Percentiles rank a stretch among this genome's conserved stretches.
phyloP scores from a whole-genome alignment of 768 basidiomycete species.

The Phlebiopsis flavidoalba region DNA sequence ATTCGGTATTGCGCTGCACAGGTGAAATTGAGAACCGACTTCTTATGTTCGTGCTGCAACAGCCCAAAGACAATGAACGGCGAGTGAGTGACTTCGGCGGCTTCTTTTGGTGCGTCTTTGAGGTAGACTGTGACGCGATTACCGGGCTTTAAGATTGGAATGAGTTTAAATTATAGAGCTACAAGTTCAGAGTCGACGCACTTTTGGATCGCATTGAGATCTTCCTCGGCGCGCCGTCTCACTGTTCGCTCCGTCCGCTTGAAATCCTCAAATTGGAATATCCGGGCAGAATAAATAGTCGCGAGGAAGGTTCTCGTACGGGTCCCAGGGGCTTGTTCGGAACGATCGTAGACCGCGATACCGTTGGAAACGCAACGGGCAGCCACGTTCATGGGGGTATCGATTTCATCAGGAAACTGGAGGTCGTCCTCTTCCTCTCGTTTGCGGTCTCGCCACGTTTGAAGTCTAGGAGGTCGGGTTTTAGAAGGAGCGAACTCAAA shows the following conservation, averaged over 20 bases:
- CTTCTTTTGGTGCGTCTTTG: constrained; percentile 67
- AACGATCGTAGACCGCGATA: constrained; percentile 90
- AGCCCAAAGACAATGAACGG: constrained; percentile 76
- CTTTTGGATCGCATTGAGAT: constrained; percentile 59
- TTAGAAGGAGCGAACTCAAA: constrained; percentile 4
- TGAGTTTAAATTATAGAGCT: neutral
- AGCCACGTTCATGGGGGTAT: constrained; percentile 82
- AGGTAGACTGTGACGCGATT: constrained; percentile 74
- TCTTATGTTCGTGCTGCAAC: constrained; percentile 94
- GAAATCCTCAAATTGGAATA: constrained; percentile 97
- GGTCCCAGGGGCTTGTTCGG: constrained; percentile 96
- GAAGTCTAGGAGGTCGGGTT: constrained; percentile 41
- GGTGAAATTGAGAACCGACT: constrained; percentile 89
- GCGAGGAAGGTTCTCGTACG: constrained; percentile 89
- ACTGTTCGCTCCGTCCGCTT: constrained; percentile 76
- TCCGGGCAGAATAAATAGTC: constrained; percentile 94
- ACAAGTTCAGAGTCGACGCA: constrained; percentile 25
- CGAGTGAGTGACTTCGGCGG: constrained; percentile 26
- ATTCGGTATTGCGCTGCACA: constrained; percentile 94
- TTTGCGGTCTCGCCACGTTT: constrained; percentile 62
- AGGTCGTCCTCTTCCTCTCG: constrained; percentile 78
- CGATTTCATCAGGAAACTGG: constrained; percentile 94
- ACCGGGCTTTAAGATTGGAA: constrained; percentile 53
- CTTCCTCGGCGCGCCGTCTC: constrained; percentile 59
- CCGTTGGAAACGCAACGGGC: constrained; percentile 83